Conservation (phyloP, 495 filamentous ascomycete genomes). For the Podospora sp. region DNA sequence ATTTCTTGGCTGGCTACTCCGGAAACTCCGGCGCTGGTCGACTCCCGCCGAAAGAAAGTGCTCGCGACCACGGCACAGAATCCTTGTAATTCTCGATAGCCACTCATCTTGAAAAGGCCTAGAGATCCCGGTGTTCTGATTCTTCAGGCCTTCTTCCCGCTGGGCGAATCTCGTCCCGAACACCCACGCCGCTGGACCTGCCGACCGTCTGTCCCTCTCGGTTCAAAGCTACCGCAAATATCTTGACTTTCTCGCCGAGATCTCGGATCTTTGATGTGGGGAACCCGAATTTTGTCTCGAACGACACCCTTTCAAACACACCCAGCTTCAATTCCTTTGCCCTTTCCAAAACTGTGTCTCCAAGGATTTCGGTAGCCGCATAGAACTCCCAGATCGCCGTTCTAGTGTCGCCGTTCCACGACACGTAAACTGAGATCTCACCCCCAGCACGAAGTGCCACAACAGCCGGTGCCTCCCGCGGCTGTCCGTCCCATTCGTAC, state of each 20-base stretch:
- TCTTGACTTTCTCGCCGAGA: not conserved
- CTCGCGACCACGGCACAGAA: too few relatives aligned
- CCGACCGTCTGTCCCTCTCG: not conserved
- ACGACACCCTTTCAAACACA: not conserved
- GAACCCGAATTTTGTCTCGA: not conserved
- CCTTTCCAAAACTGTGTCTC: not conserved
- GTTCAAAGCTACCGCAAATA: not conserved
- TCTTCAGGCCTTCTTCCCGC: not conserved
- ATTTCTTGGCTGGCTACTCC: too few relatives aligned
- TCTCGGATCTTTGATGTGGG: not conserved
- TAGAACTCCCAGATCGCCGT: slow-evolving; percentile 28
- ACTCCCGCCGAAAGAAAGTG: too few relatives aligned
- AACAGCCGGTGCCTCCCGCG: slow-evolving; percentile 27
- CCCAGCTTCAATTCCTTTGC: not conserved
- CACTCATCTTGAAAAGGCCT: too few relatives aligned
- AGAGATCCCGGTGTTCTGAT: not conserved
- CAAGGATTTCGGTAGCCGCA: not conserved
- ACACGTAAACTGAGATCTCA: slow-evolving; percentile 27
- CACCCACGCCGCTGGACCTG: not conserved
- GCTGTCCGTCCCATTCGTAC: slow-evolving; percentile 32
- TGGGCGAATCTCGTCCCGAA: not conserved
- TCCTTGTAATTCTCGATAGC: too few relatives aligned
- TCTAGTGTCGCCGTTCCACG: slow-evolving; percentile 38
- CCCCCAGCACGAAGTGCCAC: slow-evolving; percentile 7
- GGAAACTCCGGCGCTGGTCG: too few relatives aligned